A percentile compares a stretch with the other conserved stretches of the same genome.
These are phyloP conservation scores for Podaxis pistillaris DNA, from an alignment of 768 basidiomycete species.

Conservation along the genomic window DNA sequence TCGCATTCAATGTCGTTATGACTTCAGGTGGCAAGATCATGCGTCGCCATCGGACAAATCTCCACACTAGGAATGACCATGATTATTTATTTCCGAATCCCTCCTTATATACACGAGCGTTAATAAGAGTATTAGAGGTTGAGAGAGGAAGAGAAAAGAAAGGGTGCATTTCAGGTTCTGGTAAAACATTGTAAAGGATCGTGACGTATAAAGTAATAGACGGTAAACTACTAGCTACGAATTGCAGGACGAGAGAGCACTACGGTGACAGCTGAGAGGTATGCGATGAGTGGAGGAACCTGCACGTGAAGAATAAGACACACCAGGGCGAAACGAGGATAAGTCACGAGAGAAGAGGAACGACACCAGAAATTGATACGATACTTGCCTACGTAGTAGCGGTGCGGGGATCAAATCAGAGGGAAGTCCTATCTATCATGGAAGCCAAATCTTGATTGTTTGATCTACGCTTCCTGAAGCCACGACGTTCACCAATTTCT, in stretches of 20 bases:
- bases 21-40: background rate
- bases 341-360: background rate
- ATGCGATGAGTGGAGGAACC: background rate
- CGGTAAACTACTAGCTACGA: constrained; percentile 9
- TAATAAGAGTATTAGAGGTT: background rate
- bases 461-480: constrained; percentile 71
- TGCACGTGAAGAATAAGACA: background rate
- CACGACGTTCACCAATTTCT: constrained; percentile 67
- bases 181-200: constrained; percentile 1
- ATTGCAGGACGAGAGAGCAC: constrained; percentile 10
- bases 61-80: background rate
- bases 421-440: constrained; percentile 29
- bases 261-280: background rate
- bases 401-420: constrained; percentile 3
- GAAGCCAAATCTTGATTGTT: constrained; percentile 65
- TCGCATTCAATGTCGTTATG: background rate
- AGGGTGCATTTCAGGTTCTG: constrained; percentile 6
- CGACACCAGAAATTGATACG: background rate
- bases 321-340: background rate
- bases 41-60: background rate
- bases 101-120: constrained; percentile 9
- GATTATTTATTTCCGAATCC: constrained; percentile 3
- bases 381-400: background rate
- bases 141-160: background rate
- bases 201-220: background rate